Evolutionary conservation across 352 stramenopile species (phyloP).

Genomic region (Phytophthora foliorum): DNA sequence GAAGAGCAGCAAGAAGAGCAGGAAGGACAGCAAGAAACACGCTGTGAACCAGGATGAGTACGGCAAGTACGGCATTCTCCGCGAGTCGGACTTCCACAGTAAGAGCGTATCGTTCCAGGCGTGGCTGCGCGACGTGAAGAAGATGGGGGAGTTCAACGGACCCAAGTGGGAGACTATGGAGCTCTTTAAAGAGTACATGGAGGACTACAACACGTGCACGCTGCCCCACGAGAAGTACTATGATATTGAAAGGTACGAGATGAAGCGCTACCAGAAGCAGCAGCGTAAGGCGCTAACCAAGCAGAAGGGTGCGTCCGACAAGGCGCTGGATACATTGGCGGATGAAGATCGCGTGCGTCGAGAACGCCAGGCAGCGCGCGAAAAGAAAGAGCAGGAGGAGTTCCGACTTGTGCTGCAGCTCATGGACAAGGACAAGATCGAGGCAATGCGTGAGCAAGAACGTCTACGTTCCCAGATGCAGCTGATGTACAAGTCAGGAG

Average conservation of each 20-base stretch:
- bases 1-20: conserved; percentile 35
- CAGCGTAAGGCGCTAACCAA: conserved; percentile 58
- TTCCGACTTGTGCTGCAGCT: conserved; percentile 82
- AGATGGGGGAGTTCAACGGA: conserved; percentile 87
- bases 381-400: conserved; percentile 76
- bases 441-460: conserved; percentile 89
- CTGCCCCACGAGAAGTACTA: conserved; percentile 98
- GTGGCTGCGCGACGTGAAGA: conserved; percentile 96
- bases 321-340: conserved; percentile 34
- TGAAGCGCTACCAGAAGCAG: conserved; percentile 93
- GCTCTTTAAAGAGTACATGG: conserved; percentile 94
- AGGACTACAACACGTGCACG: conserved; percentile 99
- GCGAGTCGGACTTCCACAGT: conserved; percentile 92
- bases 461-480: conserved; percentile 90
- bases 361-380: conserved; percentile 61
- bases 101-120: conserved; percentile 95
- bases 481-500: conserved; percentile 91
- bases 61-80: conserved; percentile 97
- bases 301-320: conserved; percentile 26
- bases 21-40: conserved; percentile 42
- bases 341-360: conserved; percentile 78
- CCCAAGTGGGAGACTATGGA: conserved; percentile 92
- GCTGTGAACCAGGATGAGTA: conserved; percentile 94
- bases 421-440: conserved; percentile 89
- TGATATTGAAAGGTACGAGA: conserved; percentile 98